A percentile compares a stretch with the other conserved stretches of the same genome.
Conservation (phyloP, 805 yeast genomes). For the Sugiyamaella boreocaroliniensis region DNA sequence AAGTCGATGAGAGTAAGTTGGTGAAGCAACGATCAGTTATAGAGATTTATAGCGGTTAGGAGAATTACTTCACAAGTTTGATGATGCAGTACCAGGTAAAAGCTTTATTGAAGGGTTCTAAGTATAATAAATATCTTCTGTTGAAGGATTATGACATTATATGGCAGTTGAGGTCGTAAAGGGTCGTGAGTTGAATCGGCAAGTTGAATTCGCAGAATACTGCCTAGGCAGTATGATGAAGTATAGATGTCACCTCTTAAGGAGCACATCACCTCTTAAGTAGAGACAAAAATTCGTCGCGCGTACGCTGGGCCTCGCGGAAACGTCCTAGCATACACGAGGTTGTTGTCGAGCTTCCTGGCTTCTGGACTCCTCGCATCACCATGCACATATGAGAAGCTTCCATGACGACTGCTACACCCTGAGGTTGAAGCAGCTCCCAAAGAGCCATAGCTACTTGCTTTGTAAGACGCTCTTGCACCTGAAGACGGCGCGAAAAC, state of each 20-base stretch:
- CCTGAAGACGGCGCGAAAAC: constrained; percentile 93
- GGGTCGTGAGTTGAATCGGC: constrained; percentile 13
- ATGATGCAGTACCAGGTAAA: no score
- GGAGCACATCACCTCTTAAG: constrained; percentile 29
- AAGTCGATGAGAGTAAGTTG: not conserved
- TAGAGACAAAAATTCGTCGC: constrained; percentile 88
- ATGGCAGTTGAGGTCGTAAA: constrained; percentile 1
- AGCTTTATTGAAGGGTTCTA: not conserved
- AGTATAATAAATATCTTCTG: not conserved
- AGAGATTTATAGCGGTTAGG: not conserved
- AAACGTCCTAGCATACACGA: constrained; percentile 97
- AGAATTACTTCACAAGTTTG: no score
- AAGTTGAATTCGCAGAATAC: not conserved
- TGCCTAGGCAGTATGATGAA: not conserved
- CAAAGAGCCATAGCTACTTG: constrained; percentile 94
- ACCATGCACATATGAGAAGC: constrained; percentile 99
- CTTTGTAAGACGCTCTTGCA: constrained; percentile 94
- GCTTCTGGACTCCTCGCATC: constrained; percentile 92
- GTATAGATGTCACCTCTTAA: not conserved
- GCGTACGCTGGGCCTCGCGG: constrained; percentile 86
- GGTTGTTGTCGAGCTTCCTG: constrained; percentile 88
- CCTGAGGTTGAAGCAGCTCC: constrained; percentile 87
- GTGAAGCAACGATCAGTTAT: not conserved
- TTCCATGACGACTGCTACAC: constrained; percentile 97
- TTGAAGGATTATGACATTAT: not conserved